These are phyloP conservation scores for Meyerozyma elateridarum DNA, from an alignment of 1,139 yeast species.

Conservation along the genomic window DNA sequence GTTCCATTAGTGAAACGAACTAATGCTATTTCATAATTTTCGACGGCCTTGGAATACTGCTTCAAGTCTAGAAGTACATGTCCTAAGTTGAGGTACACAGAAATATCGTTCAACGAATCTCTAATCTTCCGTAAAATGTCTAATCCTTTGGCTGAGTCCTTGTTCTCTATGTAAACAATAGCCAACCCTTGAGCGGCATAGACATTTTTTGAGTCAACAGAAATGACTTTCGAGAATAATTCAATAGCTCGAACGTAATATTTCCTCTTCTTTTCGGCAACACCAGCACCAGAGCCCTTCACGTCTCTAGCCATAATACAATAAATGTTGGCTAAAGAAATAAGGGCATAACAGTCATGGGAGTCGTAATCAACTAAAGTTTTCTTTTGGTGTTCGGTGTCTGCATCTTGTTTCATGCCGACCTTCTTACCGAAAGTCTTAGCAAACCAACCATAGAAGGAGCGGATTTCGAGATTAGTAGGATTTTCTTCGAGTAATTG, in stretches of 20 bases:
- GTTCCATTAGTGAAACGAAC: constrained; percentile 59
- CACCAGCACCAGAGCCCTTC: constrained; percentile 42
- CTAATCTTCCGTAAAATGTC: constrained; percentile 85
- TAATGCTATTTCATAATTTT: constrained; percentile 78
- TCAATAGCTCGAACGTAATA: constrained; percentile 87
- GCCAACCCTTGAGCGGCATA: constrained; percentile 99
- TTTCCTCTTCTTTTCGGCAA: constrained; percentile 64
- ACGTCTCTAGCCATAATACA: constrained; percentile 77
- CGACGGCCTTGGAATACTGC: constrained; percentile 83
- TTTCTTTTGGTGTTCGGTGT: constrained; percentile 77
- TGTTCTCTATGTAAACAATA: constrained; percentile 84
- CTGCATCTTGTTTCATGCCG: constrained; percentile 55
- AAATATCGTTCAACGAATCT: constrained; percentile 81
- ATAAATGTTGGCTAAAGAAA: constrained; percentile 87
- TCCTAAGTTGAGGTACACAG: constrained; percentile 81
- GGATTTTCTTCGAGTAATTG: constrained; percentile 49
- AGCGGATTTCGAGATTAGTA: constrained; percentile 74
- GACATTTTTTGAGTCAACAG: constrained; percentile 78
- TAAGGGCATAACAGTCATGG: constrained; percentile 84
- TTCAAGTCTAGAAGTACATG: constrained; percentile 81
- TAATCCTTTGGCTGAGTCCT: constrained; percentile 69
- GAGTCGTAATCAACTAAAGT: constrained; percentile 78
- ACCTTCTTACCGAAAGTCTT: constrained; percentile 55
- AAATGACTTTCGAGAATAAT: constrained; percentile 80
- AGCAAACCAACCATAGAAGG: constrained; percentile 90